Base-by-base conservation (phyloP, 495 filamentous ascomycete genomes). In the Recurvomyces mirabilis region DNA sequence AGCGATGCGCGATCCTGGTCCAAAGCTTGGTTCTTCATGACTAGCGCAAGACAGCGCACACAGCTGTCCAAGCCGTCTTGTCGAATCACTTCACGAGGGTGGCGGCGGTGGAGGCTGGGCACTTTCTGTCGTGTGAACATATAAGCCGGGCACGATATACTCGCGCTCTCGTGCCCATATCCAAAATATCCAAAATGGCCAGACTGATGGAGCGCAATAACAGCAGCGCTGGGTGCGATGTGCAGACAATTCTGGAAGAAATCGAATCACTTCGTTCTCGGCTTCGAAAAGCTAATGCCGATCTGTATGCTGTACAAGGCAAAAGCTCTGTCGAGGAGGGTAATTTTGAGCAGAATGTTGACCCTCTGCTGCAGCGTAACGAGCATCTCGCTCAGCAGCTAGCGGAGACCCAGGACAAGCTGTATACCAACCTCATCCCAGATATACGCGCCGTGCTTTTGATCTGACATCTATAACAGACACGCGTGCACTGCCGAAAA, bases 241-340 rank as follows among this genome's bases (percentile, higher is more conserved):
- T 32, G 30, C 30, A 32, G 30, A 32, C 30, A 32, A 32, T 32
- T 15, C 30, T 12, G 30, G 30, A 32, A 32, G 30, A 32, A 32
- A 32, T 32, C 30, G 30, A 32, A 32, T 32, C 30, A 32, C 30
- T 32, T 32, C 30, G 30, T 32, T 32, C 30, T 32, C 30, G 30
- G 30, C 30, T 32, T 32, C 30, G 30, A 32, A 32, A 32, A 15
- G 13, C 18, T 32, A 32, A 12, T 15, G 30, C 30, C 30, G 30
- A 32, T 13, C 30, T 32, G 30, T 32, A 32, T 32, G 30, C 30
- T 32, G 30, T 32, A 32, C 30, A 32, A 15, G 4, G 30, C 30
- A 32, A 32, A 32, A 32, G 30, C 30, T 4, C 30, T 32, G 30
- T 32, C 30, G 30, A 32, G 30, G 30, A 32, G 30, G 30, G 30